A percentile compares a stretch with the other conserved stretches of the same genome.
These are phyloP conservation scores for Arctium minus DNA, from an alignment of 129 eudicot species.

Conservation along the genomic window DNA sequence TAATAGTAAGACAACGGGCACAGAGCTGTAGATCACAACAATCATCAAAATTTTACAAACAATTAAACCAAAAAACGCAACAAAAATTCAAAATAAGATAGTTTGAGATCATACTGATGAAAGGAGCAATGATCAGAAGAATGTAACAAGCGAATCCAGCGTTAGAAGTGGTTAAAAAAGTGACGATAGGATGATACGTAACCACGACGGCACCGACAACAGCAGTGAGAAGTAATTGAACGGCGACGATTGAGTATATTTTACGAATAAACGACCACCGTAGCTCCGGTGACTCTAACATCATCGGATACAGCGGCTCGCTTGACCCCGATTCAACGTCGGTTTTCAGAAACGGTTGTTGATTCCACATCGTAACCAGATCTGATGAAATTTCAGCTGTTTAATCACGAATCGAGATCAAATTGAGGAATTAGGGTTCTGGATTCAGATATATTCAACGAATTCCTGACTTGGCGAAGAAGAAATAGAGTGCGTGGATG, in stretches of 20 bases:
- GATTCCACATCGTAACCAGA: constrained; percentile 46
- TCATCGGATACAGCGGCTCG: constrained; percentile 58
- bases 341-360: constrained; percentile 42
- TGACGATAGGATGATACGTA: constrained; percentile 44
- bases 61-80: background rate
- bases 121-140: constrained; percentile 64
- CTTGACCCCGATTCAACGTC: constrained; percentile 59
- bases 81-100: background rate
- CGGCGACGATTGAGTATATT: constrained; percentile 67
- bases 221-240: constrained; percentile 68
- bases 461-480: constrained; percentile 16
- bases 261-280: constrained; percentile 86
- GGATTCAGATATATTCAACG: constrained; percentile 4
- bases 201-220: constrained; percentile 74
- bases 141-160: constrained; percentile 68
- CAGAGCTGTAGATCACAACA: constrained; percentile 41
- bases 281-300: constrained; percentile 70
- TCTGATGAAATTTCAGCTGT: background rate
- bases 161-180: constrained; percentile 49
- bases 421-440: constrained; percentile 11
- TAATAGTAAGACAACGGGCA: constrained; percentile 80
- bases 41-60: background rate
- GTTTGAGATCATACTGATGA: constrained; percentile 45
- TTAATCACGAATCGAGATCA: background rate
- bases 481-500: background rate